Evolutionary conservation across 2,329 filamentous ascomycete species (phyloP).

Genomic region (Sarocladium oryzae): DNA sequence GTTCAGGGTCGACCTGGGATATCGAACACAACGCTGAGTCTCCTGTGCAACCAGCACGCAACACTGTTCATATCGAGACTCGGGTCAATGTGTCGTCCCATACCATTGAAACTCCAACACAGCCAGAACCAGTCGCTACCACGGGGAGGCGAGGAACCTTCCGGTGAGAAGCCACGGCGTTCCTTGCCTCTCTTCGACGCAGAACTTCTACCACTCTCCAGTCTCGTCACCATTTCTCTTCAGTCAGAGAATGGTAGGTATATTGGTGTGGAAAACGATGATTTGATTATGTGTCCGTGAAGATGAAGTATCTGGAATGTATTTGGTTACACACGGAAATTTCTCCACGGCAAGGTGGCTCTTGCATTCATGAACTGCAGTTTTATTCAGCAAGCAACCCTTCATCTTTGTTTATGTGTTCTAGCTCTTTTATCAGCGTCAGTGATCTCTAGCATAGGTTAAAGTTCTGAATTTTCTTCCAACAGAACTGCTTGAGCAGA

Average conservation of each 20-base stretch:
- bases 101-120: background rate
- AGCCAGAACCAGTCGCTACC: background rate
- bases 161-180: background rate
- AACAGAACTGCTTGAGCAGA: too few species aligned
- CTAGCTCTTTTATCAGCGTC: too few species aligned
- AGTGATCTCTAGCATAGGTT: too few species aligned
- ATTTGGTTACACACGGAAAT: too few species aligned
- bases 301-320: too few species aligned
- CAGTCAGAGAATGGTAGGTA: too few species aligned
- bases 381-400: too few species aligned
- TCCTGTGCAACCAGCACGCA: background rate
- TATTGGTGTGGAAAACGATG: background rate
- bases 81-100: background rate
- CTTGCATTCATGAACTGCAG: too few species aligned
- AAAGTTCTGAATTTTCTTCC: too few species aligned
- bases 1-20: background rate
- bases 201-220: too few species aligned
- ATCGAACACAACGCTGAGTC: background rate
- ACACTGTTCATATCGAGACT: conserved; percentile 3
- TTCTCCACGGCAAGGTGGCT: too few species aligned
- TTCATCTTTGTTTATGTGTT: too few species aligned
- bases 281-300: background rate
- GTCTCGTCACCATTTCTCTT: background rate
- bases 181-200: background rate
- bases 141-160: background rate